Percentiles rank a stretch among this genome's conserved stretches.
Evolutionary conservation across 768 basidiomycete species (phyloP).

Genomic region (Lyophyllum semitale): DNA sequence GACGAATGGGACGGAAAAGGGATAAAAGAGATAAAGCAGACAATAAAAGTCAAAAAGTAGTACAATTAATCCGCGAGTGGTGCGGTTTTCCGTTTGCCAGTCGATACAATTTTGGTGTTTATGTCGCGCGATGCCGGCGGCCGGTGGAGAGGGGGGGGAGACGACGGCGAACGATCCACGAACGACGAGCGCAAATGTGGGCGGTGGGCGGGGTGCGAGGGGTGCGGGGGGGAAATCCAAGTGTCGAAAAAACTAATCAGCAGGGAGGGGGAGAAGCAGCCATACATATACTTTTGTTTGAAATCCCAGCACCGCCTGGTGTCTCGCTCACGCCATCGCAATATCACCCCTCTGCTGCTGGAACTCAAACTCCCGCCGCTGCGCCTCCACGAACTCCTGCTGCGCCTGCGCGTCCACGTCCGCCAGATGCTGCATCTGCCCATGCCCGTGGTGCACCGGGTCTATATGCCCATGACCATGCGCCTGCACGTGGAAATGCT

Average conservation of each 20-base stretch:
- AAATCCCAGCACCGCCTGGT: background rate
- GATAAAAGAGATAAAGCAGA: background rate
- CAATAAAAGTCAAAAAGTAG: background rate
- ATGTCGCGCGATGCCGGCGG: too few relatives aligned
- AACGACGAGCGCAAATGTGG: too few relatives aligned
- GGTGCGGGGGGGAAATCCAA: too few relatives aligned
- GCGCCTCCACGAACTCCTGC: constrained; percentile 23
- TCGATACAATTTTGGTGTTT: too few relatives aligned
- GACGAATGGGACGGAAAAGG: background rate
- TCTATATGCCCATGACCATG: background rate
- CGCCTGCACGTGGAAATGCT: background rate
- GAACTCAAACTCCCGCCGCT: constrained; percentile 18
- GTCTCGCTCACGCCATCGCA: background rate
- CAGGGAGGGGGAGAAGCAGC: too few relatives aligned
- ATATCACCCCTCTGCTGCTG: constrained; percentile 9
- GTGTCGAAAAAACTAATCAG: background rate
- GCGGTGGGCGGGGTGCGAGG: too few relatives aligned
- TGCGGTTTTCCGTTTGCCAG: too few relatives aligned
- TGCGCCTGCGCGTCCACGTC: constrained; percentile 20
- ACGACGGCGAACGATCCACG: too few relatives aligned
- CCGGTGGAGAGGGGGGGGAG: too few relatives aligned
- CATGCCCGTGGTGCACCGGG: background rate
- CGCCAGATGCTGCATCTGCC: background rate
- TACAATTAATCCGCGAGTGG: too few relatives aligned
- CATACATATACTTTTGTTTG: background rate